phyloP scores from a whole-genome alignment of 208 protist species.

The Leishmania martiniquensis region DNA sequence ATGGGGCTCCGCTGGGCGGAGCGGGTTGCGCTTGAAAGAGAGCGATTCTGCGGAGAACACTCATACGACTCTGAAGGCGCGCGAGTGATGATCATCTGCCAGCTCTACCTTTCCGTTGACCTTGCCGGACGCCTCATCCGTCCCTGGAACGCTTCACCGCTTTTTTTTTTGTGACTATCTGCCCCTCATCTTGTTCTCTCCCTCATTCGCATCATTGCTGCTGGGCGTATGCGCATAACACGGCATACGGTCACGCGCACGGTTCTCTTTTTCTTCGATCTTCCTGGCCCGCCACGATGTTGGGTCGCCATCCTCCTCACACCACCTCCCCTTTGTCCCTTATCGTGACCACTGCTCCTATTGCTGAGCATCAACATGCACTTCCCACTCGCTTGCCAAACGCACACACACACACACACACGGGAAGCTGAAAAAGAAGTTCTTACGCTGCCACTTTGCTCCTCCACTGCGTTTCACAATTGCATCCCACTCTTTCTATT shows the following conservation, averaged over 20 bases:
- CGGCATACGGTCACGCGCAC: background rate
- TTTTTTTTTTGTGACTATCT: too few relatives aligned
- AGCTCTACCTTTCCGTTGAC: background rate
- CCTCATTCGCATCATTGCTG: background rate
- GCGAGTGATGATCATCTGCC: background rate
- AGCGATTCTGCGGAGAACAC: background rate
- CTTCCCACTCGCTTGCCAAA: background rate
- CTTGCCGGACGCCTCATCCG: background rate
- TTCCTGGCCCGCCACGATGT: background rate
- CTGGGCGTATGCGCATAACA: background rate
- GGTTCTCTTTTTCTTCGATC: background rate
- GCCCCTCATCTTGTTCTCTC: background rate
- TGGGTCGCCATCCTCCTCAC: background rate
- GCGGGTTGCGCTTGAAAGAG: too few relatives aligned
- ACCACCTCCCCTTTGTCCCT: background rate
- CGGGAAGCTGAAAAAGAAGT: background rate
- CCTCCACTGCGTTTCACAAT: background rate
- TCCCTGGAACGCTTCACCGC: too few relatives aligned
- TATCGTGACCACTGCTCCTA: background rate
- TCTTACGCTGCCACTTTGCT: background rate
- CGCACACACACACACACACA: background rate
- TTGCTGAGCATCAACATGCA: background rate
- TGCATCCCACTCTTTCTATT: background rate
- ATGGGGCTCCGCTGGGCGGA: too few relatives aligned
- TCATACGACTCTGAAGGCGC: background rate